These are phyloP conservation scores for Discostella pseudostelligera DNA, from an alignment of 108 stramenopile genomes.

Conservation along the genomic window DNA sequence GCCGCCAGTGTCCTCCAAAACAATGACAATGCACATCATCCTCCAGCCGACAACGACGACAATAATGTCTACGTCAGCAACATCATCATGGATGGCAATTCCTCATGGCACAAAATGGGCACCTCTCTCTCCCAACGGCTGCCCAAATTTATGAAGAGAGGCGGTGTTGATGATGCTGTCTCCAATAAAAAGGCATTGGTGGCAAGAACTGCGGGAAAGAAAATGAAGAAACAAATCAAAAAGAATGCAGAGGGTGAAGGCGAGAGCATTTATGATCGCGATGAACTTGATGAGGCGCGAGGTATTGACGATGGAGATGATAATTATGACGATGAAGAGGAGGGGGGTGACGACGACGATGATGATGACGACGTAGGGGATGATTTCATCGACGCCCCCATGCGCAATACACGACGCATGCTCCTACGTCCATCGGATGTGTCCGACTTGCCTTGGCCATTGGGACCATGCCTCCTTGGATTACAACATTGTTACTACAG, in stretches of 20 bases:
- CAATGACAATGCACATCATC: no score
- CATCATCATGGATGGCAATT: slow-evolving; percentile 28
- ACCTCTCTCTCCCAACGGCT: slow-evolving; percentile 28
- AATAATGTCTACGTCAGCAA: slow-evolving; percentile 7
- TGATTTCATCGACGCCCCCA: slow-evolving; percentile 67
- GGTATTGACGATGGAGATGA: slow-evolving; percentile 20
- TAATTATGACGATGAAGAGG: slow-evolving; percentile 37
- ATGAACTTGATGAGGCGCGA: slow-evolving; percentile 35
- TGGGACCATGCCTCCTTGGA: slow-evolving; percentile 37
- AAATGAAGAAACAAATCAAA: slow-evolving; percentile 3
- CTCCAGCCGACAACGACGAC: slow-evolving; percentile 11
- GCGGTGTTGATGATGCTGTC: slow-evolving; percentile 8
- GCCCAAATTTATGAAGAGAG: slow-evolving; percentile 20
- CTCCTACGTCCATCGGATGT: slow-evolving; percentile 34
- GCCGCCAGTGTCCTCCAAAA: slow-evolving; percentile 47
- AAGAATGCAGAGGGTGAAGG: slow-evolving; percentile 4
- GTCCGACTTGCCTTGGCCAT: slow-evolving; percentile 51
- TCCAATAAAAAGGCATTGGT: slow-evolving; percentile 21
- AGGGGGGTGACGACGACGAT: slow-evolving; percentile 42
- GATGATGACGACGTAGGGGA: slow-evolving; percentile 46
- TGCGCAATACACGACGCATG: slow-evolving; percentile 22
- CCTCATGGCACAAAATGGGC: slow-evolving; percentile 47
- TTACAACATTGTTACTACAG: slow-evolving; percentile 33
- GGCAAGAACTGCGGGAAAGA: slow-evolving; percentile 25
- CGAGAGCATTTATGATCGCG: slow-evolving; percentile 39